A percentile compares a stretch with the other conserved stretches of the same genome.
Conservation (phyloP, 768 basidiomycete genomes). For the Daedaleopsis sinensis region DNA sequence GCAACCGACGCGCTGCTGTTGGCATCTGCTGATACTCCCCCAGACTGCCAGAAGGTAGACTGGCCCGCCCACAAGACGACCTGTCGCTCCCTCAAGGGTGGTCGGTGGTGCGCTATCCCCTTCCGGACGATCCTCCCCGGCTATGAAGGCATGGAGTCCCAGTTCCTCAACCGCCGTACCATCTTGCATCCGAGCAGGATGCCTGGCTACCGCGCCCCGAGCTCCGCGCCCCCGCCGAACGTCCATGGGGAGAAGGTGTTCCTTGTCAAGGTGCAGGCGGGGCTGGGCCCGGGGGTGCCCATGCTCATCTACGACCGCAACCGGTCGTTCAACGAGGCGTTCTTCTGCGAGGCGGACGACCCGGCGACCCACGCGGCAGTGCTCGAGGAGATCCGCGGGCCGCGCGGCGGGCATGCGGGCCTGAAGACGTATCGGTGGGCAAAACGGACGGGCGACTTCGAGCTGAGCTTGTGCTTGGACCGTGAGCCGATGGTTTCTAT, state of each 20-base stretch:
- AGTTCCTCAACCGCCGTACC: constrained; percentile 12
- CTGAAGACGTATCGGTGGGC: constrained; percentile 34
- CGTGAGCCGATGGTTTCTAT: constrained; percentile 16
- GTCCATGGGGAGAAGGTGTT: constrained; percentile 39
- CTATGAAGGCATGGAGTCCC: constrained; percentile 17
- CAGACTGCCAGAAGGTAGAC: constrained; percentile 43
- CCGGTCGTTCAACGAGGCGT: constrained; percentile 32
- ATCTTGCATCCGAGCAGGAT: constrained; percentile 14
- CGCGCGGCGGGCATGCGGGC: constrained; percentile 18
- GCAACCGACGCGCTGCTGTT: not conserved
- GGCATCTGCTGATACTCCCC: not conserved
- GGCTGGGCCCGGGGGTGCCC: not conserved
- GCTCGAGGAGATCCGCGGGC: constrained; percentile 19
- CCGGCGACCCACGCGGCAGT: constrained; percentile 21
- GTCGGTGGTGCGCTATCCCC: constrained; percentile 38
- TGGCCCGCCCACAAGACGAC: constrained; percentile 42
- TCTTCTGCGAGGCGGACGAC: constrained; percentile 31
- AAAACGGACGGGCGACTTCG: constrained; percentile 24
- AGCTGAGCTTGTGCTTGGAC: constrained; percentile 28
- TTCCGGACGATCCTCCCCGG: constrained; percentile 16
- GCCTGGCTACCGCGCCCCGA: not conserved
- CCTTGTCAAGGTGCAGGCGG: constrained; percentile 42
- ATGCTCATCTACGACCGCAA: constrained; percentile 44
- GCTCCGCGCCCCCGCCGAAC: constrained; percentile 30
- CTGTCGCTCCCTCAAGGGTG: constrained; percentile 43